Evolutionary conservation across 129 eudicot genomes (phyloP).

Genomic region (Centrapalus pauciflorus): DNA sequence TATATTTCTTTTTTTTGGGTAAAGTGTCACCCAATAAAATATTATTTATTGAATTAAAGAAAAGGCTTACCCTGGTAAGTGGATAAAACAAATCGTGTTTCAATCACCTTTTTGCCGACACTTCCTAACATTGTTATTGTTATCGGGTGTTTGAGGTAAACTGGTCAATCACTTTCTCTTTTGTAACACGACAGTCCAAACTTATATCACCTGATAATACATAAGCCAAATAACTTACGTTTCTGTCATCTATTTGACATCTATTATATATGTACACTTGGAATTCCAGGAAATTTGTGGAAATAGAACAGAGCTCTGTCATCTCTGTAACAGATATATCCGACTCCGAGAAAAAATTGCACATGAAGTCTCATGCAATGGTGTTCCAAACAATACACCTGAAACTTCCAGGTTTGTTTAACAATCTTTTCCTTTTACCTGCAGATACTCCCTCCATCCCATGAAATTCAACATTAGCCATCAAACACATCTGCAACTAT

Average conservation of each 20-base stretch:
- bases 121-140: background rate
- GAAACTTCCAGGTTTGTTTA: constrained; percentile 55
- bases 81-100: background rate
- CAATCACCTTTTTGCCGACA: background rate
- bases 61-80: too few species aligned
- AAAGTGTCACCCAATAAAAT: background rate
- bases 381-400: constrained; percentile 31
- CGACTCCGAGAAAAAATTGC: constrained; percentile 61
- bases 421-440: background rate
- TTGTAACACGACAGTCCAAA: background rate
- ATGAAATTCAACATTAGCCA: background rate
- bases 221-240: background rate
- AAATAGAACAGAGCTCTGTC: constrained; percentile 73
- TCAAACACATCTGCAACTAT: background rate
- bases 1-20: background rate
- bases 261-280: background rate
- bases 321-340: constrained; percentile 59
- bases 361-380: constrained; percentile 66
- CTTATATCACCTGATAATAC: background rate
- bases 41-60: background rate
- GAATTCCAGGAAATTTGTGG: constrained; percentile 77
- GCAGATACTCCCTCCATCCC: background rate
- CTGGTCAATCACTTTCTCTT: background rate
- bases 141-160: background rate
- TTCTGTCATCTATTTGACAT: background rate